A percentile compares a stretch with the other conserved stretches of the same genome.
These are phyloP conservation scores for Tetramitus jugosus DNA, from an alignment of 208 protist species.

Conservation along the genomic window DNA sequence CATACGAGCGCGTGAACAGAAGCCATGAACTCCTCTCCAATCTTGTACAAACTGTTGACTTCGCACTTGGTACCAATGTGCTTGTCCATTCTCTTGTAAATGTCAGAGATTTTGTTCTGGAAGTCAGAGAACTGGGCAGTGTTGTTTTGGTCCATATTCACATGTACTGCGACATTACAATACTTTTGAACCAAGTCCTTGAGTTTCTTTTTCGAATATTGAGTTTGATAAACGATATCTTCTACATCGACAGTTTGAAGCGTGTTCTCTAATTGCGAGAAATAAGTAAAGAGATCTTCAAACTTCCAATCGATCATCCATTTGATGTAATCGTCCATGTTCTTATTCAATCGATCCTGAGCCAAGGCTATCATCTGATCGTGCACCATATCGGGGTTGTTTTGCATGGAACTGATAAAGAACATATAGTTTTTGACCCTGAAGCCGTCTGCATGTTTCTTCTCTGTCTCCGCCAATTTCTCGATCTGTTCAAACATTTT, in stretches of 20 bases:
- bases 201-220: background rate
- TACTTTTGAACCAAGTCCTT: conserved; percentile 5
- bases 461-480: background rate
- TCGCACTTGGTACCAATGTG: conserved; percentile 1
- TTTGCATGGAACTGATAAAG: background rate
- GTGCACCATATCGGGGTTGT: background rate
- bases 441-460: background rate
- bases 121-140: no score
- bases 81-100: conserved; percentile 14
- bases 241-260: background rate
- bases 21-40: background rate
- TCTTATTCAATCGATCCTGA: background rate
- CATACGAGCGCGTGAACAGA: background rate
- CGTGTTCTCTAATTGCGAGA: background rate
- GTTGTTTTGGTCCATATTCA: no score
- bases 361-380: background rate
- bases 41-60: background rate
- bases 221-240: conserved; percentile 20
- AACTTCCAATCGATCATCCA: conserved; percentile 18
- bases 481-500: background rate
- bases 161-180: background rate
- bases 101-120: background rate
- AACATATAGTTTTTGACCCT: conserved; percentile 18
- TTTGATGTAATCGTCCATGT: background rate
- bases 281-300: background rate